Evolutionary conservation across 1,139 yeast genomes (phyloP).

Genomic region (Hyphopichia wangnamkhiaoensis): DNA sequence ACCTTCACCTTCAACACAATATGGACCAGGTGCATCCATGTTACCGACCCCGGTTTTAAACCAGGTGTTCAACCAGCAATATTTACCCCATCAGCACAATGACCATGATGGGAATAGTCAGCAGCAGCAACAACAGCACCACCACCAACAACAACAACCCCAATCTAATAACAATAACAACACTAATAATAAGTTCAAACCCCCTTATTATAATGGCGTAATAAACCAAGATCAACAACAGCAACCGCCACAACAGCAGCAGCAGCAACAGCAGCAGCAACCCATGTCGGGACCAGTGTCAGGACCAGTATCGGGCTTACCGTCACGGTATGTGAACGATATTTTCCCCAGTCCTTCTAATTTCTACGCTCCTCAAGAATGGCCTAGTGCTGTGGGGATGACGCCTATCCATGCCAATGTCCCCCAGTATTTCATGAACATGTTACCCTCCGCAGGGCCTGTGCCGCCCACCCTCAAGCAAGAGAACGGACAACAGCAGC

Average conservation of each 20-base stretch:
- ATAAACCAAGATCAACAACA: slow-evolving; percentile 7
- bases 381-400: slow-evolving; percentile 43
- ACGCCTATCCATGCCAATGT: slow-evolving; percentile 33
- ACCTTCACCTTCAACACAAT: slow-evolving; percentile 28
- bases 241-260: slow-evolving; percentile 9
- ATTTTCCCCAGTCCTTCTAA: slow-evolving; percentile 58
- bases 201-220: slow-evolving; percentile 7
- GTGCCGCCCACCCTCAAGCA: slow-evolving; percentile 10
- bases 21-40: slow-evolving; percentile 14
- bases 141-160: too few relatives aligned
- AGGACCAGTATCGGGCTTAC: slow-evolving; percentile 47
- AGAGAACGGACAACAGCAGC: slow-evolving; percentile 1
- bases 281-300: slow-evolving; percentile 29
- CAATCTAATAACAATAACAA: slow-evolving; percentile 13
- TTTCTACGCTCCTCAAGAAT: slow-evolving; percentile 48
- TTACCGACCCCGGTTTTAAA: slow-evolving; percentile 41
- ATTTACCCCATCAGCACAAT: slow-evolving; percentile 8
- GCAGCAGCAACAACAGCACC: slow-evolving; percentile 10
- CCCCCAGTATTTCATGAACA: slow-evolving; percentile 29
- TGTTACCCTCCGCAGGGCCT: slow-evolving; percentile 15
- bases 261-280: slow-evolving; percentile 32
- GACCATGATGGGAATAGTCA: not conserved
- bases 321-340: slow-evolving; percentile 53
- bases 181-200: slow-evolving; percentile 5
- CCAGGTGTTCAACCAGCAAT: slow-evolving; percentile 30